Percentiles rank a stretch among this genome's conserved stretches.
phyloP scores from a whole-genome alignment of 2,329 filamentous ascomycete genomes.

The Penicillium sclerotigenum region DNA sequence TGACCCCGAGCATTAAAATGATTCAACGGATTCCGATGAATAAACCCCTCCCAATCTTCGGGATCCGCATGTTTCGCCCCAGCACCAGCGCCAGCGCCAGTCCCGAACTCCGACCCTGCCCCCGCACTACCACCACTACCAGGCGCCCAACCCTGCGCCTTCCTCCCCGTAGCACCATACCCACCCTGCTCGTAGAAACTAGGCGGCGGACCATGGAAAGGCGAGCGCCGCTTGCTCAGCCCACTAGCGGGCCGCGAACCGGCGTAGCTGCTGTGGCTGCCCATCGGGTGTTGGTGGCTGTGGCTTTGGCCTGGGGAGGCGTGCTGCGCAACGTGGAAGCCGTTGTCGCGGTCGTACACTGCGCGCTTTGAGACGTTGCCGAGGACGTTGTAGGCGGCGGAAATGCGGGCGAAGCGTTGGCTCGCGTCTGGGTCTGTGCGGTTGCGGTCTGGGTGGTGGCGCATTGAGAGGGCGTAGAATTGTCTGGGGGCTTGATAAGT shows the following conservation, averaged over 20 bases:
- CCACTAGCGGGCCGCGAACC: constrained; percentile 72
- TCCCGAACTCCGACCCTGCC: background rate
- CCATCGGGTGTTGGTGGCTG: constrained; percentile 38
- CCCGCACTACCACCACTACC: constrained; percentile 25
- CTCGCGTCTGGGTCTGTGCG: constrained; percentile 68
- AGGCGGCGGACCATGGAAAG: constrained; percentile 82
- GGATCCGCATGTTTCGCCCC: constrained; percentile 11
- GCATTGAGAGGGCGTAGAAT: constrained; percentile 90
- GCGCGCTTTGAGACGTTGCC: constrained; percentile 69
- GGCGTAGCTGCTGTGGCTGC: constrained; percentile 56
- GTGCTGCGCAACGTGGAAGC: constrained; percentile 36
- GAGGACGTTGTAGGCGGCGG: constrained; percentile 77
- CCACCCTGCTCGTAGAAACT: constrained; percentile 81
- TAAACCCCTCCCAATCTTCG: constrained; percentile 39
- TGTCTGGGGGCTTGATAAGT: constrained; percentile 38
- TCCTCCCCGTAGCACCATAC: constrained; percentile 66
- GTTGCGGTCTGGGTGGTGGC: constrained; percentile 90
- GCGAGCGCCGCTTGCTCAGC: constrained; percentile 69
- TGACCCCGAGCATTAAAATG: constrained; percentile 78
- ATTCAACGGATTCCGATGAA: constrained; percentile 54
- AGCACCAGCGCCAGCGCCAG: background rate
- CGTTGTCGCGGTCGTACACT: constrained; percentile 67
- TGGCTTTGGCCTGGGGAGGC: constrained; percentile 26
- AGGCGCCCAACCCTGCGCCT: constrained; percentile 43
- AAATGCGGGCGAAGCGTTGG: constrained; percentile 75